These are phyloP conservation scores for Pythium sukuiense DNA, from an alignment of 352 stramenopile species.

Conservation along the genomic window DNA sequence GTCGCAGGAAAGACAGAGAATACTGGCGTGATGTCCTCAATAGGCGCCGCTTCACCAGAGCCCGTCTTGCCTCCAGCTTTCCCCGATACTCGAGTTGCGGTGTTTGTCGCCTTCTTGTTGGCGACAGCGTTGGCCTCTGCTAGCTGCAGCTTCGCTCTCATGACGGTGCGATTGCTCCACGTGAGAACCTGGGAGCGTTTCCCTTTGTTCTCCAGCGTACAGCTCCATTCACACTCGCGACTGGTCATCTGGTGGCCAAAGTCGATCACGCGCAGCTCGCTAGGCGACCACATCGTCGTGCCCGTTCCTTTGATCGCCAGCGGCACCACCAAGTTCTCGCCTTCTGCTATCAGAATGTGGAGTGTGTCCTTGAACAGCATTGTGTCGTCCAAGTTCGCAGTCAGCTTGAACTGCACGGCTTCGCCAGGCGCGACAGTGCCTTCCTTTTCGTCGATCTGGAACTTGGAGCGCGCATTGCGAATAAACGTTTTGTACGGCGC, in stretches of 20 bases:
- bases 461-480: conserved; percentile 90
- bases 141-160: conserved; percentile 21
- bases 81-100: conserved; percentile 16
- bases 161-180: conserved; percentile 85
- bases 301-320: conserved; percentile 91
- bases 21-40: conserved; percentile 48
- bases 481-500: conserved; percentile 93
- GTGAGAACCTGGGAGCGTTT: conserved; percentile 90
- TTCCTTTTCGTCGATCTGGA: conserved; percentile 90
- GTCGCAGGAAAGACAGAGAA: conserved; percentile 91
- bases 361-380: conserved; percentile 92
- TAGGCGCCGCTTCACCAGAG: background rate
- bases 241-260: conserved; percentile 93
- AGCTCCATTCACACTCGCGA: conserved; percentile 87
- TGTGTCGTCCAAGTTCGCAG: conserved; percentile 94
- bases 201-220: conserved; percentile 95
- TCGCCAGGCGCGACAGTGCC: conserved; percentile 82
- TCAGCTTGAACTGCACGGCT: conserved; percentile 67
- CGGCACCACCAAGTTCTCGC: conserved; percentile 88
- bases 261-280: conserved; percentile 89
- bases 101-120: conserved; percentile 30
- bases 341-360: conserved; percentile 91
- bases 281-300: conserved; percentile 92
- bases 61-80: conserved; percentile 16
- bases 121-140: conserved; percentile 19